These are phyloP conservation scores for Monosporascus cannonballus DNA, from an alignment of 2,329 filamentous ascomycete genomes.

Conservation along the genomic window DNA sequence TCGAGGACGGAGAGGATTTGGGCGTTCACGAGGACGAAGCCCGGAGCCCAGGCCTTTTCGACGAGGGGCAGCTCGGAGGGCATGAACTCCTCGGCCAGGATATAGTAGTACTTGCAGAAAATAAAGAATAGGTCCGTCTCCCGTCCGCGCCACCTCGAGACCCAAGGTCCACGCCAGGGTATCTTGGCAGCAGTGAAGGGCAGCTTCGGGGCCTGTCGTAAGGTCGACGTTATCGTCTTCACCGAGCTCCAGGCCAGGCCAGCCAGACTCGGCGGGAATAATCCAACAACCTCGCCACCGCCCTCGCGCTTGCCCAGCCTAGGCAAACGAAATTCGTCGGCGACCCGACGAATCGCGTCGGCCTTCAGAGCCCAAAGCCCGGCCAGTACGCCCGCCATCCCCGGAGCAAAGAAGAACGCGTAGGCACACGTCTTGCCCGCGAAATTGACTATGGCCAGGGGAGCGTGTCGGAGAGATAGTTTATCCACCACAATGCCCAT, in stretches of 20 bases:
- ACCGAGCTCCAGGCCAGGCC: slow-evolving; percentile 51
- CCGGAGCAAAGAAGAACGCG: slow-evolving; percentile 87
- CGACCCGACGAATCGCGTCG: slow-evolving; percentile 63
- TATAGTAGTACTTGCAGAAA: slow-evolving; percentile 82
- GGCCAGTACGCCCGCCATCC: slow-evolving; percentile 75
- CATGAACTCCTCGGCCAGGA: slow-evolving; percentile 69
- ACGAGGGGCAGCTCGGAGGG: slow-evolving; percentile 46
- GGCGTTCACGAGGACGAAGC: slow-evolving; percentile 72
- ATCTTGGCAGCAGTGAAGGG: slow-evolving; percentile 66
- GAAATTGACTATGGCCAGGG: slow-evolving; percentile 68
- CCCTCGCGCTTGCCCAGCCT: slow-evolving; percentile 49
- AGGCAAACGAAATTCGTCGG: slow-evolving; percentile 62
- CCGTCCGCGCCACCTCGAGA: slow-evolving; percentile 76
- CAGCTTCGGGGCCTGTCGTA: slow-evolving; percentile 60
- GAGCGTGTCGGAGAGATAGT: slow-evolving; percentile 69
- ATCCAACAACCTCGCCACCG: slow-evolving; percentile 58
- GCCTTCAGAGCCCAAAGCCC: slow-evolving; percentile 72
- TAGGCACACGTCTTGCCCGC: slow-evolving; percentile 88
- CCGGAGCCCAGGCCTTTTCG: slow-evolving; percentile 63
- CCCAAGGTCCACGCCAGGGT: slow-evolving; percentile 82
- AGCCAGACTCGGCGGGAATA: slow-evolving; percentile 63
- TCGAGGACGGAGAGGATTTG: slow-evolving; percentile 77
- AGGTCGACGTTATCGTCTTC: slow-evolving; percentile 41
- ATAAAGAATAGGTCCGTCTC: slow-evolving; percentile 90
- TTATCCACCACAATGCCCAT: slow-evolving; percentile 85